Evolutionary conservation across 768 basidiomycete genomes (phyloP).

Genomic region (Chalciporus chontae): DNA sequence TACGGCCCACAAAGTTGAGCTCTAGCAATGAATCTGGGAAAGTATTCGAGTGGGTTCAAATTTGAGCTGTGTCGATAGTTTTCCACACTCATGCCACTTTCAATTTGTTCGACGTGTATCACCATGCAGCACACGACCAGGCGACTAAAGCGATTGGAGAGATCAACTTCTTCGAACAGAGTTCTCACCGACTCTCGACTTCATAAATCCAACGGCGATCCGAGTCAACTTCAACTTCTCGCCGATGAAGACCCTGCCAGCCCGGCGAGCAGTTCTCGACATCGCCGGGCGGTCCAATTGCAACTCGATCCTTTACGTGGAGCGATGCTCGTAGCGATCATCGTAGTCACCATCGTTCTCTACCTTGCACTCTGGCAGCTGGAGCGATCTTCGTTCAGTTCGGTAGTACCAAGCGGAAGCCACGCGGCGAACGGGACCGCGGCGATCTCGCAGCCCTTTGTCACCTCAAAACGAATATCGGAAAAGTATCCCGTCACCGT

Average conservation of each 20-base stretch:
- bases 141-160: constrained; percentile 12
- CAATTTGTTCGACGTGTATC: neutral
- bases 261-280: neutral
- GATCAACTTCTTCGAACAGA: constrained; percentile 4
- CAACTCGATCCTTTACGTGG: constrained; percentile 10
- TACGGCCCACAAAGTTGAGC: too few relatives aligned
- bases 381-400: constrained; percentile 8
- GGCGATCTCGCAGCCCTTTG: too few relatives aligned
- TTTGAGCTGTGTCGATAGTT: too few relatives aligned
- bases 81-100: too few relatives aligned
- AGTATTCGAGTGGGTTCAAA: too few relatives aligned
- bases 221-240: neutral
- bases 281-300: neutral
- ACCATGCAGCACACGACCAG: constrained; percentile 18
- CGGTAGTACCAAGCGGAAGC: neutral
- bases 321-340: constrained; percentile 14
- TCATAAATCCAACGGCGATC: neutral
- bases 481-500: neutral
- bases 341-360: constrained; percentile 21
- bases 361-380: constrained; percentile 20
- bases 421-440: neutral
- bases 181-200: neutral
- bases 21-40: too few relatives aligned
- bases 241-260: neutral
- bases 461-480: neutral